A percentile compares a stretch with the other conserved stretches of the same genome.
phyloP scores from a whole-genome alignment of 1,284 basidiomycete species.

The Trichosporon coremiiforme region DNA sequence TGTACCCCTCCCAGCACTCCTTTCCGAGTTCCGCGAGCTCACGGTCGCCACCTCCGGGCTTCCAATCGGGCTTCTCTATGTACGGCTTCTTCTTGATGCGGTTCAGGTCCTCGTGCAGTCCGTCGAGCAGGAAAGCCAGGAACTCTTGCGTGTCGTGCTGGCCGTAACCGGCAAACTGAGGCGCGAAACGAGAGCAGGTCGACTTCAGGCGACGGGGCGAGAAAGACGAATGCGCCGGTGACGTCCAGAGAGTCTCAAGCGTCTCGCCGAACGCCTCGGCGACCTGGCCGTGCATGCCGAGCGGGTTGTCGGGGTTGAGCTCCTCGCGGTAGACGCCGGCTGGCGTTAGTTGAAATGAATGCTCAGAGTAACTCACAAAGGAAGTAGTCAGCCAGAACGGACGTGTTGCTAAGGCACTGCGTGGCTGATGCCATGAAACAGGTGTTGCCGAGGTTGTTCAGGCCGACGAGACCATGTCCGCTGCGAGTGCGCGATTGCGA shows the following conservation, averaged over 20 bases:
- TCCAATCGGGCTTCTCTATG: constrained; percentile 97
- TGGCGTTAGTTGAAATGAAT: constrained; percentile 43
- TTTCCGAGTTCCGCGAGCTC: constrained; percentile 83
- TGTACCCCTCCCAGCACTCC: constrained; percentile 96
- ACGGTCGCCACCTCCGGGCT: constrained; percentile 77
- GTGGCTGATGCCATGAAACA: constrained; percentile 98
- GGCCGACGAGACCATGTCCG: constrained; percentile 72
- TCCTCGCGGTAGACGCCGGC: constrained; percentile 82
- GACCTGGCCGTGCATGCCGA: constrained; percentile 94
- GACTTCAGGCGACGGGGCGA: constrained; percentile 92
- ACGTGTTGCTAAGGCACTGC: constrained; percentile 91
- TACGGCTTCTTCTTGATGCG: constrained; percentile 69
- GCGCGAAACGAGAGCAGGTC: constrained; percentile 64
- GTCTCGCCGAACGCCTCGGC: constrained; percentile 87
- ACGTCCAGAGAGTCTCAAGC: constrained; percentile 76
- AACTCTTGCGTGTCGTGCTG: constrained; percentile 68
- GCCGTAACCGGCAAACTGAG: constrained; percentile 64
- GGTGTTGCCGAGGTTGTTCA: constrained; percentile 87
- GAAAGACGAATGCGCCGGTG: constrained; percentile 54
- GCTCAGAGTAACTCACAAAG: constrained; percentile 63
- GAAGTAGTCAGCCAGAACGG: constrained; percentile 91
- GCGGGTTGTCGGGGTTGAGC: constrained; percentile 90
- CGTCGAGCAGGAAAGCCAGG: constrained; percentile 65
- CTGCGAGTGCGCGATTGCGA: constrained; percentile 39
- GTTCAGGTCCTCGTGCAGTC: constrained; percentile 66